phyloP scores from a whole-genome alignment of 2,329 filamentous ascomycete genomes.

The Trichoderma pleuroti region DNA sequence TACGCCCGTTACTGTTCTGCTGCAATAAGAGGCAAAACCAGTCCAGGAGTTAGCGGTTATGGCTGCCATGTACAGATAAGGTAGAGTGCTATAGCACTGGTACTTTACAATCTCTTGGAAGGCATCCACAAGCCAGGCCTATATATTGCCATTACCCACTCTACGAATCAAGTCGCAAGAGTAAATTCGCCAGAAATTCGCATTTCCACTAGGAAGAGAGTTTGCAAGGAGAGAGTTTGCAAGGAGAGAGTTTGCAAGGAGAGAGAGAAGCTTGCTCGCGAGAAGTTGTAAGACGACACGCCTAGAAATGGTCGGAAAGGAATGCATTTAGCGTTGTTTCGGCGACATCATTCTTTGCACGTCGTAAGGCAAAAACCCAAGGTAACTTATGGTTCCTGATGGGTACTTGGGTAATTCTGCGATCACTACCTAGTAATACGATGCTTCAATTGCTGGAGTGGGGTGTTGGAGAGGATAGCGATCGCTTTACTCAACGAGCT shows the following conservation, averaged over 20 bases:
- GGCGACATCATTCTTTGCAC: rapidly evolving
- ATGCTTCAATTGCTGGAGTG: not conserved
- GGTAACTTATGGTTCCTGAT: not conserved
- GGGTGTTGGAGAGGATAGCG: not conserved
- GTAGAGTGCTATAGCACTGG: not conserved
- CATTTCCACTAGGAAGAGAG: no score
- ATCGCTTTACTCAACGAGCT: not conserved
- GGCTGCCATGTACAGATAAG: not conserved
- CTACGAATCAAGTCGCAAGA: not conserved
- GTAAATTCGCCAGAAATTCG: not conserved
- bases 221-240: no score
- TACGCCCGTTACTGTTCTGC: not conserved
- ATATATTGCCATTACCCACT: not conserved
- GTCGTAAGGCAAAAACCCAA: not conserved
- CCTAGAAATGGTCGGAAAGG: not conserved
- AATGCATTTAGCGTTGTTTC: not conserved
- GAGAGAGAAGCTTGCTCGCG: not conserved
- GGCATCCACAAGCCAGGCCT: not conserved
- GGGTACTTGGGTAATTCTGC: not conserved
- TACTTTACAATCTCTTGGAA: not conserved
- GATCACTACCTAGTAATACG: not conserved
- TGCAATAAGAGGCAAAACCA: not conserved
- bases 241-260: not conserved
- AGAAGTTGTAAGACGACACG: not conserved
- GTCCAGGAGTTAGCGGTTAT: not conserved